Conservation (phyloP, 768 basidiomycete species). For the Cyathus striatus region DNA sequence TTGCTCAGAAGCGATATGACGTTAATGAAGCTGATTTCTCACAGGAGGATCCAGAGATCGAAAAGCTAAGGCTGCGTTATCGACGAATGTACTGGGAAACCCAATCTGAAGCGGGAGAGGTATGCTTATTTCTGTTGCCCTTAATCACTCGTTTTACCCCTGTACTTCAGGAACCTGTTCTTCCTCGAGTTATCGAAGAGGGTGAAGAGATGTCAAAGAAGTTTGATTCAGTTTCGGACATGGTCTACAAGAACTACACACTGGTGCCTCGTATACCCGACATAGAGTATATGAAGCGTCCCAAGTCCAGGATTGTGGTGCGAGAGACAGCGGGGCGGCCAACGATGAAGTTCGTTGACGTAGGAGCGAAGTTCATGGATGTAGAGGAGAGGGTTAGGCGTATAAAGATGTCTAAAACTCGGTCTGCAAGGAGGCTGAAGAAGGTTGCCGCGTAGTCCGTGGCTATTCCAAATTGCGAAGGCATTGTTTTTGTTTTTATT, state of each 20-base stretch:
- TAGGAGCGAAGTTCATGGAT: slow-evolving; percentile 67
- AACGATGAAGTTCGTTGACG: slow-evolving; percentile 64
- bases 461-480: too few species aligned
- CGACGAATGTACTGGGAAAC: slow-evolving; percentile 79
- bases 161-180: slow-evolving; percentile 49
- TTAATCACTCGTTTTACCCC: slow-evolving; percentile 2
- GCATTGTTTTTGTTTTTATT: too few species aligned
- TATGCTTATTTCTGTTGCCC: slow-evolving; percentile 21
- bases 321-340: slow-evolving; percentile 41
- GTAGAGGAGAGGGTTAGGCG: slow-evolving; percentile 46
- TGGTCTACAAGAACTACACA: slow-evolving; percentile 30
- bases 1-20: slow-evolving; percentile 31
- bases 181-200: slow-evolving; percentile 50
- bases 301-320: slow-evolving; percentile 28
- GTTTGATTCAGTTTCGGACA: slow-evolving; percentile 23
- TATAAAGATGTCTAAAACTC: slow-evolving; percentile 42
- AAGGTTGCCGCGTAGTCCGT: too few species aligned
- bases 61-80: slow-evolving; percentile 57
- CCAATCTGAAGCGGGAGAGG: slow-evolving; percentile 61
- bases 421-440: too few species aligned
- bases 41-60: slow-evolving; percentile 50
- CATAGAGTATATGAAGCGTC: slow-evolving; percentile 30
- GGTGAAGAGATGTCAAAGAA: slow-evolving; percentile 35
- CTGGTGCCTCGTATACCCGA: slow-evolving; percentile 34
- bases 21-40: slow-evolving; percentile 57